phyloP scores from a whole-genome alignment of 805 yeast species.

The Wickerhamiella brachini region DNA sequence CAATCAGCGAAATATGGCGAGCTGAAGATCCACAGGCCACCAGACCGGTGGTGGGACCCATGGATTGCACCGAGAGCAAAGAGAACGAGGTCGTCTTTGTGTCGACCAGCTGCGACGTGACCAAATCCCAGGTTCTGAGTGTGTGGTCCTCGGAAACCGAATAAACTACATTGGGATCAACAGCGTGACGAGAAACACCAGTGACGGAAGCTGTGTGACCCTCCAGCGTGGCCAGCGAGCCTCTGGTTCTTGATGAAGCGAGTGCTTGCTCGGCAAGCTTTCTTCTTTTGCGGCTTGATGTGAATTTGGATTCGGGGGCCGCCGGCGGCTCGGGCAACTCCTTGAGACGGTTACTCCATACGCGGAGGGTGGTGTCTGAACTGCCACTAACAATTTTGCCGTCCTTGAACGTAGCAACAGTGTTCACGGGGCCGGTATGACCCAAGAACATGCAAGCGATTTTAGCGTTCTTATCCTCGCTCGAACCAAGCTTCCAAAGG shows the following conservation, averaged over 20 bases:
- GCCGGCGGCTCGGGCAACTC: conserved; percentile 51
- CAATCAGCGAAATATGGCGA: conserved; percentile 89
- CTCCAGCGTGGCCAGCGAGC: conserved; percentile 66
- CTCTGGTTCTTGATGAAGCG: conserved; percentile 60
- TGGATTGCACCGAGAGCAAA: conserved; percentile 55
- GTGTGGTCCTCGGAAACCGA: conserved; percentile 95
- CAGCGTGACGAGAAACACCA: conserved; percentile 58
- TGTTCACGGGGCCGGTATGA: conserved; percentile 77
- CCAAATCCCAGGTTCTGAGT: conserved; percentile 90
- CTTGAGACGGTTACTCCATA: conserved; percentile 81
- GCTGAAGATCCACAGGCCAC: conserved; percentile 94
- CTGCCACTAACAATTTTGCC: conserved; percentile 66
- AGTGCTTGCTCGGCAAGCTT: conserved; percentile 59
- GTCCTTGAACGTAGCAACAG: conserved; percentile 32
- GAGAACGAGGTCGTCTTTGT: conserved; percentile 80
- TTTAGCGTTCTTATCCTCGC: conserved; percentile 32
- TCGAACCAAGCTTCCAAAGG: conserved; percentile 67
- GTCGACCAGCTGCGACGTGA: conserved; percentile 73
- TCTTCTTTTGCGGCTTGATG: conserved; percentile 81
- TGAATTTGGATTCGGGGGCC: conserved; percentile 30
- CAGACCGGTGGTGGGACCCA: conserved; percentile 48
- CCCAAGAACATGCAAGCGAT: conserved; percentile 81
- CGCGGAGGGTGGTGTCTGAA: conserved; percentile 61
- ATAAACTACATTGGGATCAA: conserved; percentile 72
- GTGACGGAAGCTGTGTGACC: conserved; percentile 83